A percentile compares a stretch with the other conserved stretches of the same genome.
Conservation (phyloP, 257 asterid species). For the Rehmannia glutinosa region DNA sequence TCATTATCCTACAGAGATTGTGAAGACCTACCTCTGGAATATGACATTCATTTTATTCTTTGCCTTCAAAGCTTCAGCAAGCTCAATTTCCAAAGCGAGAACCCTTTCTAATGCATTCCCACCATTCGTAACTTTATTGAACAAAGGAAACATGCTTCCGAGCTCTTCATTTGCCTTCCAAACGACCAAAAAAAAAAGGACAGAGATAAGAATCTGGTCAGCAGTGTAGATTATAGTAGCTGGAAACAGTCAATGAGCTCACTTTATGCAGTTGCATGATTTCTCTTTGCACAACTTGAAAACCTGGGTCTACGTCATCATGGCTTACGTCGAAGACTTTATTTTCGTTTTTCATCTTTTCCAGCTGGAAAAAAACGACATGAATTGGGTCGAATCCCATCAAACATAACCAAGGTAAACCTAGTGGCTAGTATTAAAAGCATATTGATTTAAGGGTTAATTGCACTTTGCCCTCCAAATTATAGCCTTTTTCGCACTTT, state of each 20-base stretch:
- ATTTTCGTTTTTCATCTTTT: slow-evolving; percentile 88
- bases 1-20: not conserved
- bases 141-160: slow-evolving; percentile 68
- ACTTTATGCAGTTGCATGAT: slow-evolving; percentile 66
- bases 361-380: slow-evolving; percentile 52
- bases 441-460: not conserved
- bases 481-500: too few relatives aligned
- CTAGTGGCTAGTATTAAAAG: not conserved
- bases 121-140: slow-evolving; percentile 50
- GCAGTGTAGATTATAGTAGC: not conserved
- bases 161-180: slow-evolving; percentile 83
- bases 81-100: slow-evolving; percentile 89
- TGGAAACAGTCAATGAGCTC: slow-evolving; percentile 21
- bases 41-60: slow-evolving; percentile 50
- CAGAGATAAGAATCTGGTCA: slow-evolving; percentile 16
- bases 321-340: slow-evolving; percentile 27
- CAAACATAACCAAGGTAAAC: not conserved
- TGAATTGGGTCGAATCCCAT: not conserved
- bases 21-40: slow-evolving; percentile 62
- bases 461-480: too few relatives aligned
- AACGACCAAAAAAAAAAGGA: slow-evolving; percentile 2
- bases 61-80: slow-evolving; percentile 79
- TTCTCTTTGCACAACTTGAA: slow-evolving; percentile 46
- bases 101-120: slow-evolving; percentile 88
- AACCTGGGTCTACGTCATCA: slow-evolving; percentile 33